Conservation (phyloP, 345 rosid species). For the Combretum micranthum region DNA sequence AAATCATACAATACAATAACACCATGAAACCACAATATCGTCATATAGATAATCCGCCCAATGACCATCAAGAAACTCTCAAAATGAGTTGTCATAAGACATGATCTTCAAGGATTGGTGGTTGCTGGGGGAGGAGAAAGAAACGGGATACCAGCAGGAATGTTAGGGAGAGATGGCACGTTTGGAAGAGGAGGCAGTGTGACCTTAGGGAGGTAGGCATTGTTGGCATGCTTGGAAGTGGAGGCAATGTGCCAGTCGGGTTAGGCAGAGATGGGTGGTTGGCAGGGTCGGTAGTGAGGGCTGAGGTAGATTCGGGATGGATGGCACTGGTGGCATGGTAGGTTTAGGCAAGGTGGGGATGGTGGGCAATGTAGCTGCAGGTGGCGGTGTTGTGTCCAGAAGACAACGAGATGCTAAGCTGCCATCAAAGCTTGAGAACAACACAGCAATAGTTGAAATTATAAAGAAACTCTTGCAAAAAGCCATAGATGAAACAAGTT, state of each 20-base stretch:
- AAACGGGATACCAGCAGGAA: constrained; percentile 12
- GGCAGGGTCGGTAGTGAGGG: constrained; percentile 8
- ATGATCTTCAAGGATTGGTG: constrained; percentile 1
- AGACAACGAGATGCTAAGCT: constrained; percentile 23
- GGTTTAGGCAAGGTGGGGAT: not conserved
- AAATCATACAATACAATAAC: too few relatives aligned
- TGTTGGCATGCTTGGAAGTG: constrained; percentile 15
- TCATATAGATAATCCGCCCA: too few relatives aligned
- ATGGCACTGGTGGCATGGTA: constrained; percentile 12
- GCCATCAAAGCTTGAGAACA: constrained; percentile 10
- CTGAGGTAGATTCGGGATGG: too few relatives aligned
- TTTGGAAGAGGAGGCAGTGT: constrained; percentile 7
- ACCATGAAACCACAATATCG: too few relatives aligned
- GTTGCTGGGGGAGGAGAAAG: constrained; percentile 13
- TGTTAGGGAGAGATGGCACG: constrained; percentile 2
- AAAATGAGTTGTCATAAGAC: too few relatives aligned
- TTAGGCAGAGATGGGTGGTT: constrained; percentile 18
- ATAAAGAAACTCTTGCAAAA: constrained; percentile 2
- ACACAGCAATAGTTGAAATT: constrained; percentile 9
- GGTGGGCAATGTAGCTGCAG: constrained; percentile 17
- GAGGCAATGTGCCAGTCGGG: constrained; percentile 10
- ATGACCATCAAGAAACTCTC: too few relatives aligned
- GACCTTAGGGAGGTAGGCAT: constrained; percentile 5
- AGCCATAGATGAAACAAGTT: not conserved
- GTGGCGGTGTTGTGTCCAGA: constrained; percentile 14